Evolutionary conservation across 1,284 basidiomycete species (phyloP).

Genomic region (Ceratobasidium theobromae): DNA sequence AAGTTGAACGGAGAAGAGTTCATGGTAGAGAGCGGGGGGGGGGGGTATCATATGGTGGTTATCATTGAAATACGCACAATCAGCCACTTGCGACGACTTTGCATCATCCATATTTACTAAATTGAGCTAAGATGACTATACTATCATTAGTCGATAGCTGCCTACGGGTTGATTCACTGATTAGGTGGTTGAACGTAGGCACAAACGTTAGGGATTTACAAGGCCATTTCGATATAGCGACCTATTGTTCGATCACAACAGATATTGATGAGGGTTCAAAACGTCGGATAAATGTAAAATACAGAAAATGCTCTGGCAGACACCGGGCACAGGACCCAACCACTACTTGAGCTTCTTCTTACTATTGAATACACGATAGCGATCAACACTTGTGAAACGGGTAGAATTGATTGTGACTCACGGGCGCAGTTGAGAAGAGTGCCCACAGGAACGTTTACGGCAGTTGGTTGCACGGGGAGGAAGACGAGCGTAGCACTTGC

Average conservation of each 20-base stretch:
- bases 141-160: too few relatives aligned
- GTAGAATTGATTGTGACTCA: conserved; percentile 48
- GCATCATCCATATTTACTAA: too few relatives aligned
- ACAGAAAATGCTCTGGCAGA: background rate
- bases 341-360: conserved; percentile 97
- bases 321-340: conserved; percentile 9
- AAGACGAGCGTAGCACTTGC: conserved; percentile 99
- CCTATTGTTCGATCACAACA: background rate
- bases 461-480: conserved; percentile 99
- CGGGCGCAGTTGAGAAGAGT: conserved; percentile 95
- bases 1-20: too few relatives aligned
- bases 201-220: background rate
- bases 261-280: background rate
- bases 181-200: too few relatives aligned
- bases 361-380: conserved; percentile 51
- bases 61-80: too few relatives aligned
- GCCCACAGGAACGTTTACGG: conserved; percentile 89
- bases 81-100: too few relatives aligned
- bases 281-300: conserved; percentile 17
- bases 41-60: too few relatives aligned
- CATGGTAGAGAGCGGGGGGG: too few relatives aligned
- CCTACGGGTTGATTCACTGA: too few relatives aligned
- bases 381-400: background rate
- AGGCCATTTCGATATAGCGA: background rate
- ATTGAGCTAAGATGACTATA: too few relatives aligned